These are phyloP conservation scores for Agapanthus africanus DNA, from an alignment of 106 monocot species.

Conservation along the genomic window DNA sequence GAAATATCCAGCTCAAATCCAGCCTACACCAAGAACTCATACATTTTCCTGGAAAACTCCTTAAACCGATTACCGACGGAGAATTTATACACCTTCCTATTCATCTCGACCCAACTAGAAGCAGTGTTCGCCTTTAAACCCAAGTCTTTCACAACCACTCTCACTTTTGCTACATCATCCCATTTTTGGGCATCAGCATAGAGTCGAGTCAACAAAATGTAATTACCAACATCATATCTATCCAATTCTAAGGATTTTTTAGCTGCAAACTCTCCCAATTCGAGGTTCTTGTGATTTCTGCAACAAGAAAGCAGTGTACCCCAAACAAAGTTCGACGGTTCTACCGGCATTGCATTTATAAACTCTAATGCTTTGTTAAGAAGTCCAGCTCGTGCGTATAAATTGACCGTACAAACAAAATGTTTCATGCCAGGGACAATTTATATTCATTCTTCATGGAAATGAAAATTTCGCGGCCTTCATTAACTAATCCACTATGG, in stretches of 20 bases:
- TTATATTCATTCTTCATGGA: conserved; percentile 26
- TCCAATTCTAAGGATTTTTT: conserved; percentile 32
- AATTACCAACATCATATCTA: conserved; percentile 26
- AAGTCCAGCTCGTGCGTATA: conserved; percentile 30
- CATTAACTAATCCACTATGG: conserved; percentile 37
- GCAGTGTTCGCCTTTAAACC: conserved; percentile 23
- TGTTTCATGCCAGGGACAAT: conserved; percentile 35
- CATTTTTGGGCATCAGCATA: conserved; percentile 28
- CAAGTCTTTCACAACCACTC: conserved; percentile 27
- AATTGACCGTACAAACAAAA: conserved; percentile 40
- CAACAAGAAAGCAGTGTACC: conserved; percentile 46
- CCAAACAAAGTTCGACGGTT: conserved; percentile 35
- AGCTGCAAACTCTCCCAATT: conserved; percentile 32
- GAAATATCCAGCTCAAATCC: conserved; percentile 25
- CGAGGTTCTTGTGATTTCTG: conserved; percentile 30
- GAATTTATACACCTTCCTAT: conserved; percentile 28
- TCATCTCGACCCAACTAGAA: conserved; percentile 41
- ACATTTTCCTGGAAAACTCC: conserved; percentile 14
- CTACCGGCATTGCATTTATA: conserved; percentile 27
- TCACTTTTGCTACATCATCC: conserved; percentile 31
- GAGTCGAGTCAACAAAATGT: conserved; percentile 26
- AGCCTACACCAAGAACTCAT: conserved; percentile 10
- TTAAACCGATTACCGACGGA: conserved; percentile 19
- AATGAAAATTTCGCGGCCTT: conserved; percentile 24
- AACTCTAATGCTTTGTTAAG: conserved; percentile 28